A percentile compares a stretch with the other conserved stretches of the same genome.
These are phyloP conservation scores for Tanacetum coccineum DNA, from an alignment of 129 eudicot species.

Conservation along the genomic window DNA sequence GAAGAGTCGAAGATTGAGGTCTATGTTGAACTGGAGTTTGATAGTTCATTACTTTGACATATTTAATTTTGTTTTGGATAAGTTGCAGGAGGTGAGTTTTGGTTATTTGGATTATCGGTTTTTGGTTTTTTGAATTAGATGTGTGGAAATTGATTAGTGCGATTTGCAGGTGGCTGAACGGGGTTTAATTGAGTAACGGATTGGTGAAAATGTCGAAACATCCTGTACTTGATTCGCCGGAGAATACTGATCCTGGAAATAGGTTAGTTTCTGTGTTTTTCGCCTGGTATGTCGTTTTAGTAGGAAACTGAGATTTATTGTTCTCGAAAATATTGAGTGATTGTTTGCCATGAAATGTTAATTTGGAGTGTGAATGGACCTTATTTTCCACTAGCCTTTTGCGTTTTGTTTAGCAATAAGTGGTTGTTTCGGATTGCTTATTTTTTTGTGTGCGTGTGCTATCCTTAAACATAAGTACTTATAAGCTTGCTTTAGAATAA, in stretches of 20 bases:
- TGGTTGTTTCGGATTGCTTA: background rate
- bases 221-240: constrained; percentile 36
- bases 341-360: too few species aligned
- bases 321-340: too few species aligned
- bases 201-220: constrained; percentile 49
- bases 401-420: background rate
- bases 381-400: too few species aligned
- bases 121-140: constrained; percentile 4
- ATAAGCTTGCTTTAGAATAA: too few species aligned
- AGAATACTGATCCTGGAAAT: constrained; percentile 20
- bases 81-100: constrained; percentile 4
- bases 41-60: background rate
- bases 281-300: background rate
- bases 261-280: constrained; percentile 31
- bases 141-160: constrained; percentile 19
- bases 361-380: too few species aligned
- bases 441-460: too few species aligned
- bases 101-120: background rate
- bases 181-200: constrained; percentile 20
- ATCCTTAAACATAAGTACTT: too few species aligned
- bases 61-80: background rate
- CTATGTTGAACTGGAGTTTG: constrained; percentile 4
- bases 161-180: constrained; percentile 33
- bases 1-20: background rate
- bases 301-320: background rate